Evolutionary conservation across 176 grass and related monocot species (phyloP).

Genomic region (Triticum aestivum): IWGSC_CS_RefSeq_v2.1 NC_057808.1:494001005-494001504

Average conservation of each 20-base stretch:
- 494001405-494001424: no score
- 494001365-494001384: conserved; percentile 31
- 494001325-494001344: conserved; percentile 35
- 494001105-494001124: background rate
- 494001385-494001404: conserved; percentile 41
- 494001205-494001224: conserved; percentile 38
- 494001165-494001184: background rate
- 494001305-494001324: background rate
- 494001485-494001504: conserved; percentile 32
- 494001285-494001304: conserved; percentile 17
- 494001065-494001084: conserved; percentile 28
- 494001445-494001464: background rate
- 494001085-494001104: background rate
- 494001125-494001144: conserved; percentile 12
- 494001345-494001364: conserved; percentile 29
- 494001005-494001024: background rate
- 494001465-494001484: background rate
- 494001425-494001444: no score
- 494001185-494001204: conserved; percentile 26
- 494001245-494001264: conserved; percentile 54
- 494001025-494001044: no score
- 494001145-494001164: background rate
- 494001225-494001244: conserved; percentile 31
- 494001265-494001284: conserved; percentile 12
- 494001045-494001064: background rate